Evolutionary conservation across 2,329 filamentous ascomycete species (phyloP).

Genomic region (Paraconiothyrium brasiliense): DNA sequence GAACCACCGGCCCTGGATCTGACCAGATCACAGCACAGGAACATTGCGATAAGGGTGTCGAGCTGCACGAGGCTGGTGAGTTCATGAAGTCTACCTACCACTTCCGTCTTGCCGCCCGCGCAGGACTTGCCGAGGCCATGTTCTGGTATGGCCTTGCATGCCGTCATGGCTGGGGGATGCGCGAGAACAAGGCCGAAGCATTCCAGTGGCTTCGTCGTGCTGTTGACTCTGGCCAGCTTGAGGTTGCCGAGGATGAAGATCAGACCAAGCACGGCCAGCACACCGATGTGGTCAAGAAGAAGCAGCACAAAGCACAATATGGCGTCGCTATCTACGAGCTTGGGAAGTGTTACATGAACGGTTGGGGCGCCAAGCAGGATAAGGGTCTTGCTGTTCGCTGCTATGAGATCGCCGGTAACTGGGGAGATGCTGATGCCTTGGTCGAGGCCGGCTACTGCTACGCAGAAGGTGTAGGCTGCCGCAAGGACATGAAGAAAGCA

Average conservation of each 20-base stretch:
- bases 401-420: conserved; percentile 94
- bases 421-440: conserved; percentile 94
- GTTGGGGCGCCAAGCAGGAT: conserved; percentile 96
- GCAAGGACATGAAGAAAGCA: conserved; percentile 95
- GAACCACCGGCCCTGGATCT: conserved; percentile 45
- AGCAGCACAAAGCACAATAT: conserved; percentile 90
- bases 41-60: conserved; percentile 88
- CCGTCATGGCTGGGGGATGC: conserved; percentile 97
- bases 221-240: conserved; percentile 81
- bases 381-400: conserved; percentile 87
- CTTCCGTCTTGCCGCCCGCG: conserved; percentile 84
- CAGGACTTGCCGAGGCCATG: conserved; percentile 92
- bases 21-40: conserved; percentile 83
- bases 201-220: conserved; percentile 93
- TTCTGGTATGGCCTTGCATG: conserved; percentile 94
- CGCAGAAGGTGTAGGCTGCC: conserved; percentile 89
- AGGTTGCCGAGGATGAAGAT: conserved; percentile 84
- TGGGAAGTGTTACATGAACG: conserved; percentile 96
- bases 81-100: conserved; percentile 97
- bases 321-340: conserved; percentile 96
- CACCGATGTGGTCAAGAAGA: conserved; percentile 74
- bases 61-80: conserved; percentile 86
- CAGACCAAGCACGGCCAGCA: conserved; percentile 67
- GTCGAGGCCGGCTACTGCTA: conserved; percentile 97
- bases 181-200: conserved; percentile 87